Base-by-base conservation (phyloP, 2,329 filamentous ascomycete genomes). In the Fusarium sp. region DNA sequence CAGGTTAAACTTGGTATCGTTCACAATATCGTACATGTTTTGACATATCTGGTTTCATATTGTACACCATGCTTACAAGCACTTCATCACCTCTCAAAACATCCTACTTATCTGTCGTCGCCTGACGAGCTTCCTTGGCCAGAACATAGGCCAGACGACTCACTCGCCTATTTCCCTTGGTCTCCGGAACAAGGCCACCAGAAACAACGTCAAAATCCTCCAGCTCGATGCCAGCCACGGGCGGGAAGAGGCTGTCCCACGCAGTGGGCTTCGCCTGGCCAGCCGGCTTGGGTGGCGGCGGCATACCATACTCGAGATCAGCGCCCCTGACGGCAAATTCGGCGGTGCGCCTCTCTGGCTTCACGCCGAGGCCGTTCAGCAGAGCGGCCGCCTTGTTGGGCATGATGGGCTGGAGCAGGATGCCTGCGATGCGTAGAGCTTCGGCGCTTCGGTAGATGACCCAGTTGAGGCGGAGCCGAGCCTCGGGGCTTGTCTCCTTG, bases 341-440 rank as follows among this genome's bases (percentile, higher is more conserved):
- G 64, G 94, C 87, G 0, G 83, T 87, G 60, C 95, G 87, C 55
- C 87, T 88, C 10, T 87, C 84, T 9, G 83, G 78, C 4, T 84
- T 81, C 6, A 99, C 94, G 1, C 92, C 91, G 9, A 99, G 83
- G 75, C 91, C 87, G 77, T 97, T 92, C 1, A 99, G 87, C 34
- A 98, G 80, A 70, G 89, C 83, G 11, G 82, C 81, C 48, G 94
- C 88, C 79, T 97, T 97, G 41, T 83, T 85, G 0, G 96, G 96
- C 87, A 99, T 97, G 76, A 95, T 93, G 1, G 96, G 94, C 79
- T 97, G 95, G 46, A 99, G 83, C 48, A 98, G 84, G 72, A 99
- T 97, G 13, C 91, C 94, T 1, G 86, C 84, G 27, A 98, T 89
- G 39, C 96, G 91, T 48, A 98, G 78, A 6, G 92, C 88, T 81